Evolutionary conservation across 2,329 filamentous ascomycete genomes (phyloP), one percentile per base, ranked within the genome.

Genomic region (Aspergillus alliaceus): DNA sequence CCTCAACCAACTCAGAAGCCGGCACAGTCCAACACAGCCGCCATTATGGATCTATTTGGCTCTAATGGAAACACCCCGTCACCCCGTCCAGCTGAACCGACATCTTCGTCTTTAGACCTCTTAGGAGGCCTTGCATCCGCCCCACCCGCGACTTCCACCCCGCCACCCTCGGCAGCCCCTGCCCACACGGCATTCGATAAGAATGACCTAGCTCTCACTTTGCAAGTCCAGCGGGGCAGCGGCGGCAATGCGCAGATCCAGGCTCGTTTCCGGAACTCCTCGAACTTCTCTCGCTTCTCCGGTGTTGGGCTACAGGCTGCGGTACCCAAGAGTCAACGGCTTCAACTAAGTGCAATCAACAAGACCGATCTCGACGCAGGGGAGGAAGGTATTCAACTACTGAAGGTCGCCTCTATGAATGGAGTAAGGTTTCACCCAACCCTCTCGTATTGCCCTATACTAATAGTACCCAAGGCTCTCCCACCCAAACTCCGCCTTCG

Each of bases 271-370:
- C 85, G 84, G 37, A 98, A 98, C 74, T 84, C 78, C 0, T 89
- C 87, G 14, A 81, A 82, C 57, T 85, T 88, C 29, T 82, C 82
- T 14, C 77, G 80, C 14, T 80, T 98, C 49, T 87, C 87, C 15
- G 85, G 84, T 46, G 90, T 98, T 29, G 91, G 90, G 25, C 75
- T 99, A 63, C 95, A 99, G 74, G 95, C 93, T 42, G 95, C 95
- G 1, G 95, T 99, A 53, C 95, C 95, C 8, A 99, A 98, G 78
- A 91, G 90, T 44, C 95, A 99, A 77, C 96, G 95, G 73, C 78
- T 99, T 68, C 92, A 97, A 72, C 79, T 99, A 63, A 89, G 96
- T 72, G 91, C 89, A 57, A 96, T 99, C 64, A 96, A 91, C 64
- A 90, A 86, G 63, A 79, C 87, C 4, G 90, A 96, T 31, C 72